Percentiles rank a stretch among this genome's conserved stretches.
Evolutionary conservation across 164 flowering plant species (phyloP).

Genomic region (Houttuynia cordata): DNA sequence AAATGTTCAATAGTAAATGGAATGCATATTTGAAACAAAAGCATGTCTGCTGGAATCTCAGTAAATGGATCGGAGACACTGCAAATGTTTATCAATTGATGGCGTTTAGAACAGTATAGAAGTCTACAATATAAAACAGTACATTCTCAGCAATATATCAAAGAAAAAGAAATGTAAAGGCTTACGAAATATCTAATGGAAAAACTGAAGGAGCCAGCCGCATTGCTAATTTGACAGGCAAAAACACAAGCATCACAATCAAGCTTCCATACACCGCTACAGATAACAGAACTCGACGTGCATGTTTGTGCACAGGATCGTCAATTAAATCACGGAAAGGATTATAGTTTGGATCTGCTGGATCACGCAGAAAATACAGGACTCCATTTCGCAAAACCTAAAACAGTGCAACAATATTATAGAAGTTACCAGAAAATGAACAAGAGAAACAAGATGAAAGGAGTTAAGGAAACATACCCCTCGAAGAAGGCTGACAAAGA

Average conservation of each 20-base stretch:
- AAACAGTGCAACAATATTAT: neutral
- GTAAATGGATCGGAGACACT: constrained; percentile 97
- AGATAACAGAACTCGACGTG: constrained; percentile 89
- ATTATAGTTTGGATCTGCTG: constrained; percentile 98
- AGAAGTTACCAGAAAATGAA: neutral
- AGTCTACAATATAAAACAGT: too few species aligned
- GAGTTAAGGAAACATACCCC: constrained; percentile 46
- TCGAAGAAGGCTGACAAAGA: constrained; percentile 96
- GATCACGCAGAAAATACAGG: constrained; percentile 91
- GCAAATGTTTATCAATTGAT: constrained; percentile 12
- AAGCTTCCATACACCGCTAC: constrained; percentile 97
- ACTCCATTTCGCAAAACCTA: constrained; percentile 94
- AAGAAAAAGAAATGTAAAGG: neutral
- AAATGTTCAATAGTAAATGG: constrained; percentile 98
- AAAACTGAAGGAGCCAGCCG: constrained; percentile 77
- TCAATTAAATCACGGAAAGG: constrained; percentile 97
- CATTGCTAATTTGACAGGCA: constrained; percentile 98
- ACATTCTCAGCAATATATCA: too few species aligned
- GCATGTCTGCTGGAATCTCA: constrained; percentile 98
- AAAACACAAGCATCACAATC: constrained; percentile 92
- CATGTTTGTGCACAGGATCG: constrained; percentile 98
- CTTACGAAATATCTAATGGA: constrained; percentile 93
- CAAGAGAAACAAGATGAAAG: too few species aligned
- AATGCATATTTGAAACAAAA: constrained; percentile 90
- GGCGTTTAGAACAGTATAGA: too few species aligned